These are phyloP conservation scores for Pseudocercospora macadamiae DNA, from an alignment of 2,329 filamentous ascomycete species.

Conservation along the genomic window DNA sequence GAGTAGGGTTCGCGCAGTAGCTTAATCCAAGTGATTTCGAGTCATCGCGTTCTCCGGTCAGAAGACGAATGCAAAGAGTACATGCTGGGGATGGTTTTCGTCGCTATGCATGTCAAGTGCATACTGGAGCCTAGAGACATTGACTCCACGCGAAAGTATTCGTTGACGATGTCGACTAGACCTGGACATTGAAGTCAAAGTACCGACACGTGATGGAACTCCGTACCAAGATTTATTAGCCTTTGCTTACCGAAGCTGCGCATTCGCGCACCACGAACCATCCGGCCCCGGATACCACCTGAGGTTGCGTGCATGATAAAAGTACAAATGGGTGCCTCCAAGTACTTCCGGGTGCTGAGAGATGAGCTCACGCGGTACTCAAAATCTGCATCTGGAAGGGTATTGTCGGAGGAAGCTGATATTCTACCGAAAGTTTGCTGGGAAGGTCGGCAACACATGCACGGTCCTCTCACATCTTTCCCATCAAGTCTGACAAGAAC, in stretches of 20 bases:
- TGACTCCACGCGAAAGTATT: neutral
- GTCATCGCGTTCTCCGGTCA: neutral
- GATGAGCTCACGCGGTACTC: too few species aligned
- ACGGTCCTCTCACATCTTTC: too few species aligned
- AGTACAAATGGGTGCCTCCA: too few species aligned
- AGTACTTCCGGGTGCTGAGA: too few species aligned
- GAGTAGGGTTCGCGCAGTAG: neutral
- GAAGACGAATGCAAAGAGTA: neutral
- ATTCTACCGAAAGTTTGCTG: too few species aligned
- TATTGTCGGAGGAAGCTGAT: too few species aligned
- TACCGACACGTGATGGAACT: neutral
- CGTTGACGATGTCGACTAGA: neutral
- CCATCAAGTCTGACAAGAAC: too few species aligned
- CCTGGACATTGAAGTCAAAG: neutral
- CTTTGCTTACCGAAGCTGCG: neutral
- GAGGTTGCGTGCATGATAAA: neutral
- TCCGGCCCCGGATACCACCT: neutral
- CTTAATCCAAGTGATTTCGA: neutral
- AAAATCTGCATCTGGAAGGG: too few species aligned
- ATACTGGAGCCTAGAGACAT: neutral
- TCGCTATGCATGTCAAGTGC: neutral
- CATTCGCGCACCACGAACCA: too few species aligned
- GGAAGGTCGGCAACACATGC: too few species aligned
- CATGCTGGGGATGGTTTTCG: neutral
- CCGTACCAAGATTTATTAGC: too few species aligned